Base-by-base conservation (phyloP, 2,329 filamentous ascomycete species). In the Colletotrichum tamarilloi region DNA sequence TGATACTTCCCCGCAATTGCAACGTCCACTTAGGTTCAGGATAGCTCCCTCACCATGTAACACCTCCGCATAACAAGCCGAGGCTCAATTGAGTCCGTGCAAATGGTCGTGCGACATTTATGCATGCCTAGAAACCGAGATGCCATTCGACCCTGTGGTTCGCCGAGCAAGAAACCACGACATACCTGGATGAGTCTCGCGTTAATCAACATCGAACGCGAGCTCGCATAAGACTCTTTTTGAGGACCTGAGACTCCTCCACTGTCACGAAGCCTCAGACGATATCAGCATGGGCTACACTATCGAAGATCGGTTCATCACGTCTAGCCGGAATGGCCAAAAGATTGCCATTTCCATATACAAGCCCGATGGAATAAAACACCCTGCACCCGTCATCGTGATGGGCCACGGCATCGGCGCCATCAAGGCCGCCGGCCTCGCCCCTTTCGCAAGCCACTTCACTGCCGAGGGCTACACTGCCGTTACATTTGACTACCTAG, bases 401-500 rank as follows among this genome's bases (percentile, higher is more conserved):
- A 72, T 72, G 69, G 69, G 65, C 7, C 69, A 68, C 30, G 69
- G 69, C 14, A 68, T 72, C 30, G 65, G 66, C 9, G 69, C 69
- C 22, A 72, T 68, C 52, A 72, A 72, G 35, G 69, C 69, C n/a
- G 69, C 69, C 14, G 69, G 69, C 24, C 22, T 72, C 19, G 32
- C 65, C 3, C 65, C 69, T 6, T 72, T 68, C 16, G 65, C 69
- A 8, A 53, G 65, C 52, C 53, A 56, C 58, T 72, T 68, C 22
- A 72, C 58, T 4, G 62, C 65, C 2, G 69, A 72, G 32, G 69
- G 59, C 8, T 63, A 72, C 42, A 38, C 62, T 4, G 65, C 71
- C 12, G 67, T 73, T n/a, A 64, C 67, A 6, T 73, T 73, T 28
- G 70, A 73, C 60, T 73, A 73, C 30, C 35, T 73, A 19, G 28